phyloP scores from a whole-genome alignment of 129 eudicot species.

The Sambucus nigra region DNA sequence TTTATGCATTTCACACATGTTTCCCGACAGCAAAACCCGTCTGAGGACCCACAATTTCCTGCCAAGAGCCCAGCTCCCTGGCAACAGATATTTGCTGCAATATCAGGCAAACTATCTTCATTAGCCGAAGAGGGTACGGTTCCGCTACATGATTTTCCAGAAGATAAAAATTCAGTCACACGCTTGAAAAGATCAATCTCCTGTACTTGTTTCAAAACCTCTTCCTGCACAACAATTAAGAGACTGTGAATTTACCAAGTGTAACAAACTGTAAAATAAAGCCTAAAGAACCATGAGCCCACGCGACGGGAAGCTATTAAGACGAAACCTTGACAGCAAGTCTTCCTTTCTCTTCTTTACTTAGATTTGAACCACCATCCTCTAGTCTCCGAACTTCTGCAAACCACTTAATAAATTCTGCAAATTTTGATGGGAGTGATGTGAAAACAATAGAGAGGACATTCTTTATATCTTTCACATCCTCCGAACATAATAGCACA shows the following conservation, averaged over 20 bases:
- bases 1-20: constrained; percentile 57
- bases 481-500: constrained; percentile 41
- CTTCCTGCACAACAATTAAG: constrained; percentile 61
- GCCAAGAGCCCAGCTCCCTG: constrained; percentile 76
- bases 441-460: constrained; percentile 59
- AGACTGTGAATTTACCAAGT: not conserved
- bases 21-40: constrained; percentile 57
- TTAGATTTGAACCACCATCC: constrained; percentile 58
- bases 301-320: not conserved
- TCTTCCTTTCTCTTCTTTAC: constrained; percentile 81
- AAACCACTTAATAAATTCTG: constrained; percentile 89
- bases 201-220: constrained; percentile 83
- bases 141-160: constrained; percentile 32
- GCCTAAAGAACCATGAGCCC: not conserved
- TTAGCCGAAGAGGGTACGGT: constrained; percentile 20
- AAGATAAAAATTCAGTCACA: constrained; percentile 42
- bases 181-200: constrained; percentile 59
- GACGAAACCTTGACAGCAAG: constrained; percentile 66
- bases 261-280: not conserved
- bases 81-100: constrained; percentile 88
- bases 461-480: constrained; percentile 40
- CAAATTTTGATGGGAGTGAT: constrained; percentile 74
- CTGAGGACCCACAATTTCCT: constrained; percentile 43
- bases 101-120: constrained; percentile 40
- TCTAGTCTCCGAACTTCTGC: constrained; percentile 89